Evolutionary conservation across 768 basidiomycete species (phyloP).

Genomic region (Kwoniella bestiolae): DNA sequence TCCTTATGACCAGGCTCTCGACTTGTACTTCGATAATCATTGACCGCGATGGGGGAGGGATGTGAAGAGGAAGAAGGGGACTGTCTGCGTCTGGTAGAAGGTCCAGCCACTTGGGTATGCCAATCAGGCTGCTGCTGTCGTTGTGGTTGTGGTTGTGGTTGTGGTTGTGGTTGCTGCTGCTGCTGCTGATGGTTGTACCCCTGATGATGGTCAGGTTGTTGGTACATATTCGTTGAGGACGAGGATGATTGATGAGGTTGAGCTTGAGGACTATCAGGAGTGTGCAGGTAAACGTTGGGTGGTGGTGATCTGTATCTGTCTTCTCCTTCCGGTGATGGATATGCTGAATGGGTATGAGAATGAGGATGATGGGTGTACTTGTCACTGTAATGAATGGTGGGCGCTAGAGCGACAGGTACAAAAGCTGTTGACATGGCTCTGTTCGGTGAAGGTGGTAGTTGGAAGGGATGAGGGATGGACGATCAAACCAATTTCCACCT

Average conservation of each 20-base stretch:
- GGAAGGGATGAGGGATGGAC: conserved; percentile 1
- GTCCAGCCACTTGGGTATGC: conserved; percentile 21
- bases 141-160: background rate
- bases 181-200: background rate
- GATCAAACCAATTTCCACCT: too few species aligned
- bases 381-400: conserved; percentile 15
- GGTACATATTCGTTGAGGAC: conserved; percentile 7
- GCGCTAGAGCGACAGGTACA: conserved; percentile 21
- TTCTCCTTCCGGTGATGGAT: conserved; percentile 1
- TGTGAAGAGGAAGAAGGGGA: conserved; percentile 12
- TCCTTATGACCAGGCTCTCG: background rate
- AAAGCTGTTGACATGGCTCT: conserved; percentile 25
- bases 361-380: background rate
- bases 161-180: conserved; percentile 1
- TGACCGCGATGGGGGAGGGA: background rate
- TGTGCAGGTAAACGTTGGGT: conserved; percentile 4
- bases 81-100: conserved; percentile 13
- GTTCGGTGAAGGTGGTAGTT: background rate
- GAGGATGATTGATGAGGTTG: background rate
- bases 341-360: background rate
- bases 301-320: conserved; percentile 3
- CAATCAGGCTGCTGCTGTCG: conserved; percentile 16
- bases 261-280: conserved; percentile 10
- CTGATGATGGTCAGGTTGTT: background rate
- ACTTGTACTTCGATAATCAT: background rate